A percentile compares a stretch with the other conserved stretches of the same genome.
Conservation (phyloP, 352 stramenopile genomes). For the Pythium sukuiense region DNA sequence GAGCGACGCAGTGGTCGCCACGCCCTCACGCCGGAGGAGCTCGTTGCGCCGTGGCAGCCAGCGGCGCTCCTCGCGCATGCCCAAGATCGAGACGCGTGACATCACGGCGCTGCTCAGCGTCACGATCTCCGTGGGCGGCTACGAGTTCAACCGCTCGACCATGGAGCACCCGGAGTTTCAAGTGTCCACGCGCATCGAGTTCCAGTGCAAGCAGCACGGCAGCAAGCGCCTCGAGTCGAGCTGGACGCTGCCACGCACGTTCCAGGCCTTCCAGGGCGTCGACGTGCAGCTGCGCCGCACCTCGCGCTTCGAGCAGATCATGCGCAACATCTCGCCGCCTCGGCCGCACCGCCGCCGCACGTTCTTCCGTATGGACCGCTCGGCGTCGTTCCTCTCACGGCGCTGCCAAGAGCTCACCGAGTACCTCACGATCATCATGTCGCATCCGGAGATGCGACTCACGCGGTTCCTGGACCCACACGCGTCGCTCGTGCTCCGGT, state of each 20-base stretch:
- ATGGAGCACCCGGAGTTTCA: slow-evolving; percentile 83
- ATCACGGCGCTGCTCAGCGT: slow-evolving; percentile 70
- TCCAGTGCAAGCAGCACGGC: slow-evolving; percentile 62
- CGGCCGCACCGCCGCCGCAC: slow-evolving; percentile 49
- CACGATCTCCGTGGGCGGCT: slow-evolving; percentile 51
- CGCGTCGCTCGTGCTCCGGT: slow-evolving; percentile 69
- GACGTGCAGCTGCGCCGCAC: slow-evolving; percentile 66
- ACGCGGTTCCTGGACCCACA: slow-evolving; percentile 71
- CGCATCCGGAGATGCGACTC: slow-evolving; percentile 48
- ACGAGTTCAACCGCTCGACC: slow-evolving; percentile 70
- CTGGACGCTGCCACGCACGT: slow-evolving; percentile 68
- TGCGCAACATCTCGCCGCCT: slow-evolving; percentile 53
- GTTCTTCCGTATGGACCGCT: slow-evolving; percentile 63
- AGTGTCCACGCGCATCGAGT: slow-evolving; percentile 57
- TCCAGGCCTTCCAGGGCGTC: slow-evolving; percentile 74
- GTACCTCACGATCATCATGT: slow-evolving; percentile 51
- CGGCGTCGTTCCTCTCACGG: slow-evolving; percentile 53
- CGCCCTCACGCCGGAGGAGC: neutral
- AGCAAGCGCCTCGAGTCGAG: slow-evolving; percentile 49
- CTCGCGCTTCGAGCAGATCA: slow-evolving; percentile 49
- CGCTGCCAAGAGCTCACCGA: slow-evolving; percentile 66
- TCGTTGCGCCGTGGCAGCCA: neutral
- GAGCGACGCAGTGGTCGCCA: neutral
- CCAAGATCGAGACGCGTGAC: slow-evolving; percentile 45
- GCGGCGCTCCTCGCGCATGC: slow-evolving; percentile 13